These are phyloP conservation scores for Fraxinus sp. DNA, from an alignment of 305 asterid genomes.

Conservation along the genomic window DNA sequence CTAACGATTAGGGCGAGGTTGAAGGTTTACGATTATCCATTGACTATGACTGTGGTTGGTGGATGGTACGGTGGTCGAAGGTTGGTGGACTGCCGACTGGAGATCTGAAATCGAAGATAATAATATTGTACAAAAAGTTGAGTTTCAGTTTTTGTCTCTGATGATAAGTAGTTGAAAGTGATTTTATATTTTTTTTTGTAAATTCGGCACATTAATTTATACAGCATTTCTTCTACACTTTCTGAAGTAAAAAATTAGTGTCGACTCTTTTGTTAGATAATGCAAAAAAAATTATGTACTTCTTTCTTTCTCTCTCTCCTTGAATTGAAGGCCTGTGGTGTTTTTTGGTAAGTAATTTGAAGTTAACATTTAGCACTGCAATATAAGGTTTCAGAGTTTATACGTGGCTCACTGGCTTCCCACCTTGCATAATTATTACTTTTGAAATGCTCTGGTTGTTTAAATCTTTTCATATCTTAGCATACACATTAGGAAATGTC, in stretches of 20 bases:
- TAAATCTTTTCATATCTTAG: not conserved
- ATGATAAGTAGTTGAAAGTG: not conserved
- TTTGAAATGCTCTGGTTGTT: not conserved
- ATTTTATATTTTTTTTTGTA: not conserved
- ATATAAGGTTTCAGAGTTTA: not conserved
- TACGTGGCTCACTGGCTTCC: not conserved
- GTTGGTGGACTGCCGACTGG: no score
- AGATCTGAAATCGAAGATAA: no score
- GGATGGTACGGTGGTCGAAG: no score
- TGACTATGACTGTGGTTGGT: no score
- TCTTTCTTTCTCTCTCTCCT: not conserved
- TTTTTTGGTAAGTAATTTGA: not conserved
- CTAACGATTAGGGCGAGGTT: no score
- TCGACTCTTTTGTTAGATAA: not conserved
- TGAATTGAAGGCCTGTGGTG: not conserved
- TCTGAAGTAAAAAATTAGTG: not conserved
- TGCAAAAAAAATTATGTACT: not conserved
- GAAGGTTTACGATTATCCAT: no score
- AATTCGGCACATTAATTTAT: not conserved
- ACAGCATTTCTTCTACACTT: not conserved
- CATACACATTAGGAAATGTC: not conserved
- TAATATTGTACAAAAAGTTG: not conserved
- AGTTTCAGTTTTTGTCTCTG: not conserved
- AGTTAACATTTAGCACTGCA: not conserved
- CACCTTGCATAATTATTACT: not conserved